These are phyloP conservation scores for Kewa caespitosa DNA, from an alignment of 179 eudicot genomes.

Conservation along the genomic window DNA sequence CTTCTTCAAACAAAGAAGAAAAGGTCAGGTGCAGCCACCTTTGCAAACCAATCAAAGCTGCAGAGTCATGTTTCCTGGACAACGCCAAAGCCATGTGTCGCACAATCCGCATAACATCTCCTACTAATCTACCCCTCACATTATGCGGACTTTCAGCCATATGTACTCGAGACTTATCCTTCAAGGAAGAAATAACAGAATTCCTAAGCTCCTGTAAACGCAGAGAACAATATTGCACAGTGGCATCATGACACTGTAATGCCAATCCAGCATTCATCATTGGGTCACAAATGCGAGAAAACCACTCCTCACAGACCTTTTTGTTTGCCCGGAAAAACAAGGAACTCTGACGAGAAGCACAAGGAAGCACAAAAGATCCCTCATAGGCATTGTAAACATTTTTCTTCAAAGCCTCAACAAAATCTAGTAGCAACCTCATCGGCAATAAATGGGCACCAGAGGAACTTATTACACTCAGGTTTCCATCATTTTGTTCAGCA, in stretches of 20 bases:
- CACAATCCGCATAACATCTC: constrained; percentile 69
- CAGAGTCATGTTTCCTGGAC: constrained; percentile 74
- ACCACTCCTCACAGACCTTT: constrained; percentile 99
- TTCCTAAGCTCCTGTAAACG: constrained; percentile 78
- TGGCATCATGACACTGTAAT: constrained; percentile 88
- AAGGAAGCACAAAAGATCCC: constrained; percentile 78
- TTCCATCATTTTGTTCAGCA: constrained; percentile 81
- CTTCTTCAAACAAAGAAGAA: constrained; percentile 68
- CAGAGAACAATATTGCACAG: constrained; percentile 69
- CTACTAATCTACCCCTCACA: constrained; percentile 48
- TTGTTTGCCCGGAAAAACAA: constrained; percentile 92
- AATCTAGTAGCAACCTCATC: constrained; percentile 83
- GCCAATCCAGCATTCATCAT: constrained; percentile 99
- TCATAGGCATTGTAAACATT: constrained; percentile 96
- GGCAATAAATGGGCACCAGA: constrained; percentile 87
- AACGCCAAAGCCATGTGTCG: constrained; percentile 79
- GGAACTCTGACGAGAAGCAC: constrained; percentile 74
- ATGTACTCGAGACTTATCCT: constrained; percentile 65
- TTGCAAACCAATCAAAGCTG: constrained; percentile 80
- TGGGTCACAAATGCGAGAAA: constrained; percentile 97
- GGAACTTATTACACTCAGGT: constrained; percentile 66
- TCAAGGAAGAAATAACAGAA: constrained; percentile 48
- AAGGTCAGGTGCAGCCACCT: constrained; percentile 70
- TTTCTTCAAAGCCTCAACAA: constrained; percentile 97
- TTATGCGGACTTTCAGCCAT: constrained; percentile 55